Base-by-base conservation (phyloP, 2,329 filamentous ascomycete genomes). In the Curvularia lunata region DNA sequence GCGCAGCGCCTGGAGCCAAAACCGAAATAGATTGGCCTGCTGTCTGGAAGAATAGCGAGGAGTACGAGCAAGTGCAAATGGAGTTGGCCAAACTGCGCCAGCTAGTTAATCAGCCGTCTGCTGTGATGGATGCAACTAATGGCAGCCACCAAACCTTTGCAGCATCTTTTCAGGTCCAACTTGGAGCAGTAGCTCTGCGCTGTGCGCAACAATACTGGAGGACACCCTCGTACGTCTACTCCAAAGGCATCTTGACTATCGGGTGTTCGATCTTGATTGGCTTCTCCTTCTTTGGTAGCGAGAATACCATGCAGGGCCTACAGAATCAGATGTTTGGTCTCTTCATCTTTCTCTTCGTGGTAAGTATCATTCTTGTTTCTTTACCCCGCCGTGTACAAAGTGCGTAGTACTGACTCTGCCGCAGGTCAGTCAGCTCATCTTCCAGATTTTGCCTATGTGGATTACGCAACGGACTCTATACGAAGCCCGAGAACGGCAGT, bases 401-500 rank as follows among this genome's bases (percentile, higher is more conserved):
- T 38, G 2, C 27, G 18, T 32, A n/a, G 18, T 32, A n/a, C 54
- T 56, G 21, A 56, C 45, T 47, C 18, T 23, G 2, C 1, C 25
- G 2, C 12, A 56, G 47, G 40, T 56, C 18, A 64, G 84, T 82
- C 65, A 70, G 40, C 2, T 76, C 32, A 50, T 68, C 6, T 65
- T 61, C 40, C 62, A 85, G 62, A 85, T 86, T 64, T 83, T 86
- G 78, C 85, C 85, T 2, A 78, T 82, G 52, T 86, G 86, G 67
- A 78, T 84, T 37, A 83, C 80, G 0, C 83, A 86, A 64, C 79
- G 84, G 46, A 80, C 83, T 0, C 74, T 87, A 3, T 87, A 86
- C 69, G 84, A 86, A 73, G 83, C 82, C 10, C 83, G 84, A 46
- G 85, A 87, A 64, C 78, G 84, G 1, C 83, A 87, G 0, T 86